Evolutionary conservation across 1,139 yeast genomes (phyloP).

Genomic region (Torulaspora pretoriensis): DNA sequence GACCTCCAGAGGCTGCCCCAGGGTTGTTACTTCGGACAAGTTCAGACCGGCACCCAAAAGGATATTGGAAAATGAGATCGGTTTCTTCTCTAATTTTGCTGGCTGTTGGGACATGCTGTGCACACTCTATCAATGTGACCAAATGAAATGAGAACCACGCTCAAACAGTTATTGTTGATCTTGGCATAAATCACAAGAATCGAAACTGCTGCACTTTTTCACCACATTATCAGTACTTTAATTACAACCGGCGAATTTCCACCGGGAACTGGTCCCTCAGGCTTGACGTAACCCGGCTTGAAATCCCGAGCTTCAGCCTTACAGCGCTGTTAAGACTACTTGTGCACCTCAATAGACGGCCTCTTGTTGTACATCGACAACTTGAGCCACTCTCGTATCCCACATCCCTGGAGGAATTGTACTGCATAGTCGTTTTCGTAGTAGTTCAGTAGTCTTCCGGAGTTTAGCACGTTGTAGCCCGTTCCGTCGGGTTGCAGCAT

Average conservation of each 20-base stretch:
- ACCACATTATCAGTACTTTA: background rate
- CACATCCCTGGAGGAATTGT: constrained; percentile 28
- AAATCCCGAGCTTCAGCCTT: background rate
- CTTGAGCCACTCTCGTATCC: constrained; percentile 31
- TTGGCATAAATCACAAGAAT: background rate
- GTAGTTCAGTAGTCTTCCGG: constrained; percentile 37
- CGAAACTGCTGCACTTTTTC: background rate
- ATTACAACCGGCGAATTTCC: constrained; percentile 1
- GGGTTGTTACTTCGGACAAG: constrained; percentile 85
- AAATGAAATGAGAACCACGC: background rate
- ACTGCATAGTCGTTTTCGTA: constrained; percentile 32
- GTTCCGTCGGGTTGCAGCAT: constrained; percentile 28
- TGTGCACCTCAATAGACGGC: background rate
- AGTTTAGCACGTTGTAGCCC: constrained; percentile 41
- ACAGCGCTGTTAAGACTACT: background rate
- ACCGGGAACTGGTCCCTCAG: constrained; percentile 3
- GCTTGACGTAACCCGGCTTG: background rate
- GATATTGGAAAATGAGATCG: constrained; percentile 83
- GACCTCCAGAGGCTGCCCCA: constrained; percentile 97
- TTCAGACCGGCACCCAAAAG: constrained; percentile 91
- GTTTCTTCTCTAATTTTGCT: constrained; percentile 56
- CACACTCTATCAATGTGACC: constrained; percentile 1
- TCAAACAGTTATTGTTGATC: background rate
- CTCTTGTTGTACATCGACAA: constrained; percentile 11
- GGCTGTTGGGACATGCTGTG: constrained; percentile 17